Conservation (phyloP, 2,329 filamentous ascomycete genomes). For the Pestalotiopsis sp. region DNA sequence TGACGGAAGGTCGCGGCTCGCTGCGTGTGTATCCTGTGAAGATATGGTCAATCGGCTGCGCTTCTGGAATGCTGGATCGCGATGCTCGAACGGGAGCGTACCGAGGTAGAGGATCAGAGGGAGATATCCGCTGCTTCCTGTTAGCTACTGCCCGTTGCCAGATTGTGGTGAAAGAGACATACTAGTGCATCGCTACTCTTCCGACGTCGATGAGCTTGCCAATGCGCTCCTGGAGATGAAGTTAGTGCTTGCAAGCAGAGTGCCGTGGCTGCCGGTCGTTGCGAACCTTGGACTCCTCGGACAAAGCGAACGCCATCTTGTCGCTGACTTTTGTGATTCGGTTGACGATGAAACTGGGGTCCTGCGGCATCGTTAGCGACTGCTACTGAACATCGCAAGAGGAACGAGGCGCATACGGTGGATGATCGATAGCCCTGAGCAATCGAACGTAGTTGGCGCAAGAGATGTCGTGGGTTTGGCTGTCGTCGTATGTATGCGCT, state of each 20-base stretch:
- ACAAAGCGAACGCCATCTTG: slow-evolving; percentile 67
- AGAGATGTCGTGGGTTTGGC: not conserved
- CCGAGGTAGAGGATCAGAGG: slow-evolving; percentile 96
- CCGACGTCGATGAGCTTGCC: slow-evolving; percentile 94
- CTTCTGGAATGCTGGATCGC: not conserved
- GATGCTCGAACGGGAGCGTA: slow-evolving; percentile 42
- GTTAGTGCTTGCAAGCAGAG: slow-evolving; percentile 15
- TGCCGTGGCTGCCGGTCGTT: not conserved
- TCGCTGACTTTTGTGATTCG: not conserved
- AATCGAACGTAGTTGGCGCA: not conserved
- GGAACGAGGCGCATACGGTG: not conserved
- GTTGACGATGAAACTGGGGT: not conserved
- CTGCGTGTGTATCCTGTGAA: slow-evolving; percentile 85
- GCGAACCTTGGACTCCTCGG: slow-evolving; percentile 93
- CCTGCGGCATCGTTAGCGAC: not conserved
- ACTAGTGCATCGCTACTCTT: slow-evolving; percentile 95
- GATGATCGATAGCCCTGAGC: not conserved
- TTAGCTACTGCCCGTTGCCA: slow-evolving; percentile 34
- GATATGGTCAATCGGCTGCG: not conserved
- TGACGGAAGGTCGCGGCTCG: slow-evolving; percentile 79
- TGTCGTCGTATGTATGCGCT: not conserved
- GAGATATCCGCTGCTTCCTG: slow-evolving; percentile 77
- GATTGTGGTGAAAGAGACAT: slow-evolving; percentile 38
- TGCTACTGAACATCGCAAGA: not conserved
- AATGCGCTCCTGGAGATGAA: slow-evolving; percentile 80